A percentile compares a stretch with the other conserved stretches of the same genome.
Evolutionary conservation across 78 protist genomes (phyloP).

Genomic region (Polysphondylium violaceum): DNA sequence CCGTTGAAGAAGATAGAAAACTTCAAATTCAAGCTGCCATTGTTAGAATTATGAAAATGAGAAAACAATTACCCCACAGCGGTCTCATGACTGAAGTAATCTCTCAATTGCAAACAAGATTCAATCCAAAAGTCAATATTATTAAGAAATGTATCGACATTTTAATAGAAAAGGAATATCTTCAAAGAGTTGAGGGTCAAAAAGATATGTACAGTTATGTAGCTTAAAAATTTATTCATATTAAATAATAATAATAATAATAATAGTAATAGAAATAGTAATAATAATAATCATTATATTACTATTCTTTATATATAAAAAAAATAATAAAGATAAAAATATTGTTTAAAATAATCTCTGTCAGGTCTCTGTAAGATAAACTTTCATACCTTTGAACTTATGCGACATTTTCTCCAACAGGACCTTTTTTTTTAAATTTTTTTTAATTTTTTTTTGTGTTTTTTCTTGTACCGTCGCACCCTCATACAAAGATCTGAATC

Average conservation of each 20-base stretch:
- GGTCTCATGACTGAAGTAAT: conserved; percentile 88
- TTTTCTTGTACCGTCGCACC: no score
- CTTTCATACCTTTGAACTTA: no score
- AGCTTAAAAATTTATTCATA: conserved; percentile 43
- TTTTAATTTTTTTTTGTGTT: no score
- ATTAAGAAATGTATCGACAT: conserved; percentile 92
- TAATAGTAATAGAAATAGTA: neutral
- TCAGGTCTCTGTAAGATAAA: no score
- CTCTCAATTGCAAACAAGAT: conserved; percentile 79
- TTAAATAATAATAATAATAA: neutral
- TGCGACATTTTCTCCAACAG: no score
- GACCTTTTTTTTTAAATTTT: no score
- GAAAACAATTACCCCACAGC: conserved; percentile 86
- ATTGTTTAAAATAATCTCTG: conserved; percentile 1
- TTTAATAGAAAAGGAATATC: conserved; percentile 90
- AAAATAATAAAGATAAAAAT: conserved; percentile 9
- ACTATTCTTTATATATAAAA: conserved; percentile 7
- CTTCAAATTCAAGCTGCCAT: conserved; percentile 90
- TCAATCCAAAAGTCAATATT: conserved; percentile 84
- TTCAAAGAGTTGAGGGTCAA: conserved; percentile 83
- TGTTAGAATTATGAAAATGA: conserved; percentile 95
- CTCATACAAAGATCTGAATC: no score
- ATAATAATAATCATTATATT: neutral
- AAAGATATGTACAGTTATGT: conserved; percentile 87
- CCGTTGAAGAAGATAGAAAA: conserved; percentile 90